phyloP scores from a whole-genome alignment of 2,329 filamentous ascomycete genomes.

The Colletotrichum lentis region DNA sequence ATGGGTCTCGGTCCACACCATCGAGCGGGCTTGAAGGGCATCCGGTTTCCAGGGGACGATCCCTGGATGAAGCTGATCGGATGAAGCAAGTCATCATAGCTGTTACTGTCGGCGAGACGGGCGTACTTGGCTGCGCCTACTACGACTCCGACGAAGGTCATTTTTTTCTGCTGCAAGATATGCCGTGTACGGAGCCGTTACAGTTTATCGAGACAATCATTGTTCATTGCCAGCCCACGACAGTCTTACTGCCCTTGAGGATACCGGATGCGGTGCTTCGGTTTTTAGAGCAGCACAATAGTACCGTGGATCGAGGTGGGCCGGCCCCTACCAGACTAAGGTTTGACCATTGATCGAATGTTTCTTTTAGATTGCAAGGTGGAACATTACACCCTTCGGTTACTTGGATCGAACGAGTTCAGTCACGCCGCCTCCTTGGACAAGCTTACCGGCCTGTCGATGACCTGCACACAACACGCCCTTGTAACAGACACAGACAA shows the following conservation, averaged over 20 bases:
- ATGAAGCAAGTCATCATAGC: constrained; percentile 76
- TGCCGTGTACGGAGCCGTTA: constrained; percentile 1
- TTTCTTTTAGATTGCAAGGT: constrained; percentile 3
- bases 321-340: background rate
- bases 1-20: background rate
- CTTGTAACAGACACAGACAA: background rate
- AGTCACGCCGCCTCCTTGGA: constrained; percentile 70
- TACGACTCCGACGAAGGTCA: constrained; percentile 76
- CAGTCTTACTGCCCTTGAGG: constrained; percentile 61
- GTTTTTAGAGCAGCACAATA: constrained; percentile 42
- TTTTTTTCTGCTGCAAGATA: constrained; percentile 79
- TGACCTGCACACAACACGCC: constrained; percentile 37
- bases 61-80: constrained; percentile 35
- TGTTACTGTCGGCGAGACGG: constrained; percentile 75
- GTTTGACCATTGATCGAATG: background rate
- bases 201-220: constrained; percentile 62
- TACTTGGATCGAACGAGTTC: constrained; percentile 77
- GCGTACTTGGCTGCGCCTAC: constrained; percentile 82
- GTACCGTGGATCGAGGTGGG: constrained; percentile 33
- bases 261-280: constrained; percentile 52
- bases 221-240: constrained; percentile 63
- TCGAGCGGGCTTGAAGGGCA: background rate
- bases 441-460: constrained; percentile 70
- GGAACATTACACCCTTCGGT: constrained; percentile 61
- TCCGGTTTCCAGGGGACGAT: background rate